Percentiles rank a stretch among this genome's conserved stretches.
phyloP scores from a whole-genome alignment of 805 yeast genomes.

The Blastobotrys attinorum region DNA sequence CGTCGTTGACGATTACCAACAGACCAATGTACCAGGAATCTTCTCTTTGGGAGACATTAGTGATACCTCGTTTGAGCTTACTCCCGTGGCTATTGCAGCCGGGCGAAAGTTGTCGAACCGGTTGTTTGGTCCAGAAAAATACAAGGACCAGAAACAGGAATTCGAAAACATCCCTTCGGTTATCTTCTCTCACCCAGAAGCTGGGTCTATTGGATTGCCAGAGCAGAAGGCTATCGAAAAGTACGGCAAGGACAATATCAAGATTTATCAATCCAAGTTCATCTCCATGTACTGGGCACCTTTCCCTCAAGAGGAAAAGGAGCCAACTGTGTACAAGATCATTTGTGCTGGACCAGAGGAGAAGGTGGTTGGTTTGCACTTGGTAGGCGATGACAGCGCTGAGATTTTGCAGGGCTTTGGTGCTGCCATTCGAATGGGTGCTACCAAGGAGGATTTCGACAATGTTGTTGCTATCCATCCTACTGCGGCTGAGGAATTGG shows the following conservation, averaged over 20 bases:
- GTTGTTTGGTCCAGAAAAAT: conserved; percentile 72
- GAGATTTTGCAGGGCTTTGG: conserved; percentile 98
- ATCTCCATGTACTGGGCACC: conserved; percentile 91
- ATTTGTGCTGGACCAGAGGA: conserved; percentile 73
- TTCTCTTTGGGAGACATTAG: conserved; percentile 91
- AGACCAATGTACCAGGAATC: conserved; percentile 60
- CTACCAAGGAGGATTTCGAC: conserved; percentile 93
- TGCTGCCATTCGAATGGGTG: conserved; percentile 98
- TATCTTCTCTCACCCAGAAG: conserved; percentile 98
- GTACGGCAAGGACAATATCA: conserved; percentile 74
- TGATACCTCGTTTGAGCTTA: conserved; percentile 76
- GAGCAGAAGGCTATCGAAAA: conserved; percentile 70
- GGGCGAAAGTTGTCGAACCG: conserved; percentile 92
- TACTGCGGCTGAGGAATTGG: conserved; percentile 95
- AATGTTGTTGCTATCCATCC: conserved; percentile 97
- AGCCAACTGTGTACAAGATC: conserved; percentile 82
- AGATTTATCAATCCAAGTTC: conserved; percentile 74
- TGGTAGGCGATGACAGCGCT: conserved; percentile 83
- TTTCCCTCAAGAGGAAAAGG: conserved; percentile 56
- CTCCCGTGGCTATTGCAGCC: conserved; percentile 98
- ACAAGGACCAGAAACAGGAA: conserved; percentile 71
- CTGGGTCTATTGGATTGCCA: conserved; percentile 84
- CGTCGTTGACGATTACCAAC: conserved; percentile 80
- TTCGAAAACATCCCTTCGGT: conserved; percentile 85
- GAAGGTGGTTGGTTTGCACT: conserved; percentile 90